Conservation (phyloP, 805 yeast species). For the Yamadazyma ubonensis region DNA sequence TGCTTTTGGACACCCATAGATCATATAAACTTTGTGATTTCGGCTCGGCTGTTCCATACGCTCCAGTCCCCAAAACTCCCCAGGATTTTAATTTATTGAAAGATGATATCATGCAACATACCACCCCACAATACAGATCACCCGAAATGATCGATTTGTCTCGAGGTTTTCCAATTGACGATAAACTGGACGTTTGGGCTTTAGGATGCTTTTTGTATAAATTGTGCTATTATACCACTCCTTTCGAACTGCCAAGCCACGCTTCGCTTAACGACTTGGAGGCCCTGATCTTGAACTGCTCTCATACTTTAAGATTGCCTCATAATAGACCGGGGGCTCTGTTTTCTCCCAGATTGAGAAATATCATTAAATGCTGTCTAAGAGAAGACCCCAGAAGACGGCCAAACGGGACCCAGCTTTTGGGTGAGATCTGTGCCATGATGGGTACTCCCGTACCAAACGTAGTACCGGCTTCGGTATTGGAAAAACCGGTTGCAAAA, state of each 20-base stretch:
- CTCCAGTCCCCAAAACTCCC: constrained; percentile 60
- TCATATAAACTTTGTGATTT: constrained; percentile 75
- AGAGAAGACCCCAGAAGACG: constrained; percentile 67
- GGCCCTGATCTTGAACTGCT: constrained; percentile 57
- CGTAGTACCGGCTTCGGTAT: constrained; percentile 41
- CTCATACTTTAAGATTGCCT: constrained; percentile 43
- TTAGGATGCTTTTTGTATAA: constrained; percentile 76
- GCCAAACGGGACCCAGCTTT: constrained; percentile 70
- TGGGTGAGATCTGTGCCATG: constrained; percentile 67
- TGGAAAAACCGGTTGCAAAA: constrained; percentile 15
- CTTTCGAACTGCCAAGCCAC: constrained; percentile 60
- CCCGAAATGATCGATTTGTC: constrained; percentile 83
- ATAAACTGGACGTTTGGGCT: constrained; percentile 86
- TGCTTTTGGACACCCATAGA: constrained; percentile 57
- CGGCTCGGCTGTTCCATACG: constrained; percentile 70
- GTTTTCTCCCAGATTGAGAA: constrained; percentile 62
- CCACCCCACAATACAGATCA: constrained; percentile 81
- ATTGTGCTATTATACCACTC: constrained; percentile 78
- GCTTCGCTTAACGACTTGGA: constrained; percentile 45
- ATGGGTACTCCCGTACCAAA: constrained; percentile 45
- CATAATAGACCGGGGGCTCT: constrained; percentile 47
- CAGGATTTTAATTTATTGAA: constrained; percentile 60
- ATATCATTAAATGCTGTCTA: constrained; percentile 59
- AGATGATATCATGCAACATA: constrained; percentile 71
- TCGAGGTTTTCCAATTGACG: constrained; percentile 69